Conservation (phyloP, 805 yeast genomes). For the Spathaspora sp. region DNA sequence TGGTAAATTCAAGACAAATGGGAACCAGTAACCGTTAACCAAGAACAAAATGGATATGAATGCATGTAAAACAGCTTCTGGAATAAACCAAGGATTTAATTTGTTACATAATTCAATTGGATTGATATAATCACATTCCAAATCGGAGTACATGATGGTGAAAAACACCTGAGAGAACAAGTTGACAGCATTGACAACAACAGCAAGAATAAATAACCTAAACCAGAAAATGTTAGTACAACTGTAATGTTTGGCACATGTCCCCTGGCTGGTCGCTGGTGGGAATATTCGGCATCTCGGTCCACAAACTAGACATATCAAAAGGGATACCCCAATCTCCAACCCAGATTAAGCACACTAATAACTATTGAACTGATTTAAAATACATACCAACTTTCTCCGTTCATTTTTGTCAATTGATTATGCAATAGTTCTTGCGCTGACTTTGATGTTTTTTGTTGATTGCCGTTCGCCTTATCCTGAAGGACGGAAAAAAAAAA, state of each 20-base stretch:
- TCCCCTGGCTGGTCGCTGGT: too few species aligned
- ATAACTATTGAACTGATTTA: not conserved
- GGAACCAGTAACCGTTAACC: constrained; percentile 89
- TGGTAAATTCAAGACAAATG: constrained; percentile 79
- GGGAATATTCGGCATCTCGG: too few species aligned
- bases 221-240: constrained; percentile 1
- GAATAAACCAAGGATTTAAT: constrained; percentile 82
- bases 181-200: constrained; percentile 79
- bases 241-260: not conserved
- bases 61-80: constrained; percentile 85
- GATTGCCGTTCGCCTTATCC: not conserved
- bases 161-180: constrained; percentile 90
- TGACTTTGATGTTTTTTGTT: not conserved
- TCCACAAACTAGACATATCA: too few species aligned
- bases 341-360: not conserved
- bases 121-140: constrained; percentile 94
- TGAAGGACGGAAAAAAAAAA: not conserved
- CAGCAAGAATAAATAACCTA: constrained; percentile 71
- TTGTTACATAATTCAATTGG: constrained; percentile 95
- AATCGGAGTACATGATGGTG: constrained; percentile 91
- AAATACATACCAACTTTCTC: constrained; percentile 2
- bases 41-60: constrained; percentile 66
- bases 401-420: constrained; percentile 4
- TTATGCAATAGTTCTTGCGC: not conserved
- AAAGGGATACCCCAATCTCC: not conserved